These are phyloP conservation scores for Aspergillus leporis DNA, from an alignment of 495 filamentous ascomycete species.

Conservation along the genomic window DNA sequence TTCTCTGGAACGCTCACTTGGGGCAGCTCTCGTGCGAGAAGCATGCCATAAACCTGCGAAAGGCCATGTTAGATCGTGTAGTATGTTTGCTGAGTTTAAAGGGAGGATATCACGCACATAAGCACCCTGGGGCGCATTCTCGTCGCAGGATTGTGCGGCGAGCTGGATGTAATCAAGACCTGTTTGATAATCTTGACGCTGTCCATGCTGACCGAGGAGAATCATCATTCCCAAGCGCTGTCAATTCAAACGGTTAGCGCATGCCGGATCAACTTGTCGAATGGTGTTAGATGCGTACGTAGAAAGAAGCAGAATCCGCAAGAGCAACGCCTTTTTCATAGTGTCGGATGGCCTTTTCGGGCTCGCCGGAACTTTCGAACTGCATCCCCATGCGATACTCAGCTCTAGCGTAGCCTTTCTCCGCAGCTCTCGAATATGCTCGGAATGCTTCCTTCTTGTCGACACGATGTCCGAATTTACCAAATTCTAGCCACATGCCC, in stretches of 20 bases:
- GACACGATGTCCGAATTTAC: conserved; percentile 83
- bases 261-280: neutral
- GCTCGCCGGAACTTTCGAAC: conserved; percentile 89
- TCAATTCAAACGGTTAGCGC: conserved; percentile 23
- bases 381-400: conserved; percentile 99
- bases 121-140: conserved; percentile 96
- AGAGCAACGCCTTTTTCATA: conserved; percentile 76
- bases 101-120: conserved; percentile 55
- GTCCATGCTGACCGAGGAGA: conserved; percentile 87
- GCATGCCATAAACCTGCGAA: conserved; percentile 82
- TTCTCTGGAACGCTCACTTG: conserved; percentile 79
- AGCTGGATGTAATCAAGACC: conserved; percentile 79
- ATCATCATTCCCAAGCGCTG: conserved; percentile 95
- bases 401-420: conserved; percentile 87
- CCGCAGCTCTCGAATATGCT: conserved; percentile 80
- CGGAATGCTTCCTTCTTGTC: conserved; percentile 94
- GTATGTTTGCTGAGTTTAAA: neutral
- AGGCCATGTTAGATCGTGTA: conserved; percentile 12
- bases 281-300: conserved; percentile 46
- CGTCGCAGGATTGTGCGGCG: conserved; percentile 86
- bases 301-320: conserved; percentile 89
- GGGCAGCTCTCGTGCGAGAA: conserved; percentile 84
- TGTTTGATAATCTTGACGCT: conserved; percentile 73
- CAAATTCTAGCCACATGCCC: conserved; percentile 97
- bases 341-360: conserved; percentile 84